Conservation (phyloP, 2,329 filamentous ascomycete genomes). For the Penicillium sp. region DNA sequence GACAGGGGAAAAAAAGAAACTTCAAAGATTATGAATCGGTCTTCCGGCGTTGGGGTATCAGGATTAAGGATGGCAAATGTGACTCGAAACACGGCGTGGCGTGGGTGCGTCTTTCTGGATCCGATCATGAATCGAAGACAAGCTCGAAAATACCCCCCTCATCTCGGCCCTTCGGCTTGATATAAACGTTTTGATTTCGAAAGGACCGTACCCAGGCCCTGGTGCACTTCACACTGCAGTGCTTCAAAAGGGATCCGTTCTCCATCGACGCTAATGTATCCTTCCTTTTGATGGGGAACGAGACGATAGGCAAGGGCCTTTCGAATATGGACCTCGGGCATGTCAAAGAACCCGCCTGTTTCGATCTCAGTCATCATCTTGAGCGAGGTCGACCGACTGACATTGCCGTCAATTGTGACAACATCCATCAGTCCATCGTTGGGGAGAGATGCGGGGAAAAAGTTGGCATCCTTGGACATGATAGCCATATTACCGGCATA, state of each 20-base stretch:
- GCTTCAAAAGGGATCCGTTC: conserved; percentile 80
- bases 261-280: conserved; percentile 91
- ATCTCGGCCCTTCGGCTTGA: conserved; percentile 49
- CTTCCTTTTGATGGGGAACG: conserved; percentile 64
- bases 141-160: not conserved
- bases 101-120: conserved; percentile 6
- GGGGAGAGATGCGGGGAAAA: conserved; percentile 72
- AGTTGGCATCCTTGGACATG: conserved; percentile 80
- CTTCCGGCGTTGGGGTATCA: conserved; percentile 31
- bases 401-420: conserved; percentile 69
- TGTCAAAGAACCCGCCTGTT: conserved; percentile 70
- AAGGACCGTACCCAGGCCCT: conserved; percentile 74
- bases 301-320: conserved; percentile 87
- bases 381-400: conserved; percentile 60
- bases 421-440: conserved; percentile 83
- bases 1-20: not conserved
- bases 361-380: conserved; percentile 67
- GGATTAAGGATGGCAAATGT: conserved; percentile 20
- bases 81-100: conserved; percentile 5
- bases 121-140: no score
- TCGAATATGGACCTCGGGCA: conserved; percentile 67
- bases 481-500: conserved; percentile 93
- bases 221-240: conserved; percentile 86
- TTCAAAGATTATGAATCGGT: conserved; percentile 12
- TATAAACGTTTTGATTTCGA: conserved; percentile 67